Conservation (phyloP, 441 rosid species). For the Omphalea diandra region DNA sequence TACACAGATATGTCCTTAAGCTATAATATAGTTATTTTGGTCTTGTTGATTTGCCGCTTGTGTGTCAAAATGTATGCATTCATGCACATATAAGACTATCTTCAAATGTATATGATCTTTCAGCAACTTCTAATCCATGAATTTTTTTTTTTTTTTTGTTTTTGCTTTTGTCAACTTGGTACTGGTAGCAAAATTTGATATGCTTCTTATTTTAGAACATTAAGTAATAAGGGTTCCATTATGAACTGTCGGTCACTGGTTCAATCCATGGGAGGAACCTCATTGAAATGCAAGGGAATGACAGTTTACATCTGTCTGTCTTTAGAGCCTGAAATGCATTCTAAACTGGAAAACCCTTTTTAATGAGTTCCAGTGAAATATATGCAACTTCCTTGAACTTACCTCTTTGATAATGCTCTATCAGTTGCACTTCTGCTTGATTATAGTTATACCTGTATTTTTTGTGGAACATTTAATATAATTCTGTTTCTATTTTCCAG, state of each 20-base stretch:
- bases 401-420: not conserved
- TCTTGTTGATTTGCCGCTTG: conserved; percentile 6
- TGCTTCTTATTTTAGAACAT: conserved; percentile 5
- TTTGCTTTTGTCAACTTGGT: not conserved
- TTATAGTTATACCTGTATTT: not conserved
- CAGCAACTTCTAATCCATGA: not conserved
- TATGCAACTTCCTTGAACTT: conserved; percentile 1
- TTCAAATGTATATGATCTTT: not conserved
- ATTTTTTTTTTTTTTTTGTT: not conserved
- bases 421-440: conserved; percentile 3
- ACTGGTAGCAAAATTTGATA: not conserved
- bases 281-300: not conserved
- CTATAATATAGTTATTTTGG: not conserved
- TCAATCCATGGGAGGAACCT: not conserved
- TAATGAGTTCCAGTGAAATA: not conserved
- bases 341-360: not conserved
- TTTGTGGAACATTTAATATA: not conserved
- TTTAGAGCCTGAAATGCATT: not conserved
- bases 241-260: not conserved
- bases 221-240: not conserved
- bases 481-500: conserved; percentile 29
- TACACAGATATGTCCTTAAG: not conserved
- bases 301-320: not conserved
- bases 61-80: not conserved
- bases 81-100: not conserved